Evolutionary conservation across 129 eudicot species (phyloP).

Genomic region (Logfia minima): DNA sequence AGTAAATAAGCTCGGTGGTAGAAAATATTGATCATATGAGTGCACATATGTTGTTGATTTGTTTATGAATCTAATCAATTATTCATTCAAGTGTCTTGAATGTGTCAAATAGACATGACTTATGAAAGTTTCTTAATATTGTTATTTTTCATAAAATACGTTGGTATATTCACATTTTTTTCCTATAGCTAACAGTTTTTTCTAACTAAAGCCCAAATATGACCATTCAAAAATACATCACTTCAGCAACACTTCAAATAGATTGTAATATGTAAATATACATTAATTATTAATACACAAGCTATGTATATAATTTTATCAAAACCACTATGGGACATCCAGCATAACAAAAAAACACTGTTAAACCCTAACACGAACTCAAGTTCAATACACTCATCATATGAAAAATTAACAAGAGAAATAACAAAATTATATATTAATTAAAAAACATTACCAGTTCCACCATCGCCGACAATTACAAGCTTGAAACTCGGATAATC

Average conservation of each 20-base stretch:
- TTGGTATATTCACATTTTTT: too few relatives aligned
- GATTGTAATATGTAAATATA: too few relatives aligned
- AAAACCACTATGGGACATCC: neutral
- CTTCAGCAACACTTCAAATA: too few relatives aligned
- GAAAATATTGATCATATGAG: neutral
- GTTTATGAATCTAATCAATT: too few relatives aligned
- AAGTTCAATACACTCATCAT: neutral
- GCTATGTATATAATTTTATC: neutral
- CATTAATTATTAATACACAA: too few relatives aligned
- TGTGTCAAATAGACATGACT: neutral
- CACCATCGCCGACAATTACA: slow-evolving; percentile 57
- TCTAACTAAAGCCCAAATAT: neutral
- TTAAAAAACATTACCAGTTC: slow-evolving; percentile 37
- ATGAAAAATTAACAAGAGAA: too few relatives aligned
- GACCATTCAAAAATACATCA: neutral
- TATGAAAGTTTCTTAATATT: too few relatives aligned
- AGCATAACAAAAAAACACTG: neutral
- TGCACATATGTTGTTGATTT: neutral
- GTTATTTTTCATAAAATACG: too few relatives aligned
- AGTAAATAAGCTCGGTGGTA: too few relatives aligned
- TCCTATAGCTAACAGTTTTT: too few relatives aligned
- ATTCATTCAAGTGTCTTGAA: too few relatives aligned
- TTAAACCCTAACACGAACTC: neutral
- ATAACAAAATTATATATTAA: neutral
- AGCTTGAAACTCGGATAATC: slow-evolving; percentile 63